Evolutionary conservation across 164 flowering plant species (phyloP).

Genomic region (Chloranthus sessilifolius): DNA sequence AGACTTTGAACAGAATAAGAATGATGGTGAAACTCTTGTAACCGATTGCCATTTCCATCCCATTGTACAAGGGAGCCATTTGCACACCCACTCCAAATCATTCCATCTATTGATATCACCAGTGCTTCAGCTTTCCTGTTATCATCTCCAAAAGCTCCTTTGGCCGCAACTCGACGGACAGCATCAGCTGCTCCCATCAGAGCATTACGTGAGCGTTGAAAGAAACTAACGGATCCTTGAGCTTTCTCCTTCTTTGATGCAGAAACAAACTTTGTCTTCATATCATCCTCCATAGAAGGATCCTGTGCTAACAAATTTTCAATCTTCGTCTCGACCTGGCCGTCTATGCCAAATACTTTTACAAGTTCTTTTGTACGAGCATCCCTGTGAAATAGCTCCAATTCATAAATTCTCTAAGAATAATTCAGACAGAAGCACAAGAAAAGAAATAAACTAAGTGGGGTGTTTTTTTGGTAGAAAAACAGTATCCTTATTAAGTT

Average conservation of each 20-base stretch:
- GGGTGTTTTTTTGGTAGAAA: neutral
- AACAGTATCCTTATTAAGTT: neutral
- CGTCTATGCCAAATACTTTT: constrained; percentile 85
- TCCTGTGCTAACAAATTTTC: constrained; percentile 54
- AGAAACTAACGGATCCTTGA: constrained; percentile 43
- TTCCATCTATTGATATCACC: constrained; percentile 60
- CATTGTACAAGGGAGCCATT: constrained; percentile 86
- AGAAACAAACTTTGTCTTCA: constrained; percentile 61
- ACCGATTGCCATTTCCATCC: constrained; percentile 86
- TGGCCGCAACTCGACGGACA: constrained; percentile 84
- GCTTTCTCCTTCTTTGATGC: constrained; percentile 79
- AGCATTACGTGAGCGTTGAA: constrained; percentile 94
- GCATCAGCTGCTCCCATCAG: constrained; percentile 99
- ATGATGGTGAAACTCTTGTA: constrained; percentile 64
- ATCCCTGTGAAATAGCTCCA: constrained; percentile 49
- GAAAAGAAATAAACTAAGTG: neutral
- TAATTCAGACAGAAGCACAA: neutral
- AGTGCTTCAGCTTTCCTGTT: constrained; percentile 70
- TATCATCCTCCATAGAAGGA: constrained; percentile 61
- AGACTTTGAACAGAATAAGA: constrained; percentile 62
- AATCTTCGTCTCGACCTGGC: constrained; percentile 68
- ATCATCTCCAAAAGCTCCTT: constrained; percentile 70
- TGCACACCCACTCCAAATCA: constrained; percentile 83
- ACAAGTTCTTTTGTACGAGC: constrained; percentile 84
- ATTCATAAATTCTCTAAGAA: neutral